These are phyloP conservation scores for Aphanomyces cochlioides DNA, from an alignment of 352 stramenopile genomes.

Conservation along the genomic window DNA sequence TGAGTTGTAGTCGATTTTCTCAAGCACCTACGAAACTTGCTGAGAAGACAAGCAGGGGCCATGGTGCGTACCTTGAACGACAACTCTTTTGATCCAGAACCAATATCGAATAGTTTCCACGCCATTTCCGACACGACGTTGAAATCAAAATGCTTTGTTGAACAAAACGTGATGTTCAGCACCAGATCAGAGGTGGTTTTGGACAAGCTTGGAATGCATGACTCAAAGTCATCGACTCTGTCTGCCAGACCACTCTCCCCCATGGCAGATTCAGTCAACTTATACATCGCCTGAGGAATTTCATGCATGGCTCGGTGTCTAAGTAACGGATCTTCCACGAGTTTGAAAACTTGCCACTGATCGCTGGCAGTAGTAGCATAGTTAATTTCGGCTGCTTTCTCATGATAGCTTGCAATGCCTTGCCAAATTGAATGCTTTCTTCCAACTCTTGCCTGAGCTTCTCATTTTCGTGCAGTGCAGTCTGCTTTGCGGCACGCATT, in stretches of 20 bases:
- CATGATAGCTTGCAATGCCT: constrained; percentile 18
- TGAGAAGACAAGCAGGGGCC: background rate
- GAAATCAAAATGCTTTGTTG: constrained; percentile 13
- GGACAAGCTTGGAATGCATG: constrained; percentile 2
- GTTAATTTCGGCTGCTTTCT: constrained; percentile 24
- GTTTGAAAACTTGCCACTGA: constrained; percentile 18
- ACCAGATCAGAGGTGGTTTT: constrained; percentile 12
- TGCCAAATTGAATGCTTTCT: constrained; percentile 22
- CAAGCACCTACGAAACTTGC: background rate
- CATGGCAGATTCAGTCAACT: background rate
- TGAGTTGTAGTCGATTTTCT: constrained; percentile 13
- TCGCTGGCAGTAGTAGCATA: constrained; percentile 11
- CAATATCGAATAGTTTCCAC: constrained; percentile 7
- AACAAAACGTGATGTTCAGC: constrained; percentile 7
- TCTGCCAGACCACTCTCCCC: constrained; percentile 7
- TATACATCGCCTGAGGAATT: constrained; percentile 6
- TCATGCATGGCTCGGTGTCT: constrained; percentile 9
- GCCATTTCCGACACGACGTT: constrained; percentile 15
- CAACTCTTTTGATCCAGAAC: background rate
- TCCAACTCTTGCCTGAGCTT: constrained; percentile 20
- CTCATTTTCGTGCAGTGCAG: constrained; percentile 19
- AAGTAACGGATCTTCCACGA: constrained; percentile 19
- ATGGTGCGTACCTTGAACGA: too few relatives aligned
- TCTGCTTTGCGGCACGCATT: constrained; percentile 22
- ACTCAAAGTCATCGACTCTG: constrained; percentile 9